Evolutionary conservation across 1,284 basidiomycete species (phyloP).

Genomic region (Melampsora larici-populina): DNA sequence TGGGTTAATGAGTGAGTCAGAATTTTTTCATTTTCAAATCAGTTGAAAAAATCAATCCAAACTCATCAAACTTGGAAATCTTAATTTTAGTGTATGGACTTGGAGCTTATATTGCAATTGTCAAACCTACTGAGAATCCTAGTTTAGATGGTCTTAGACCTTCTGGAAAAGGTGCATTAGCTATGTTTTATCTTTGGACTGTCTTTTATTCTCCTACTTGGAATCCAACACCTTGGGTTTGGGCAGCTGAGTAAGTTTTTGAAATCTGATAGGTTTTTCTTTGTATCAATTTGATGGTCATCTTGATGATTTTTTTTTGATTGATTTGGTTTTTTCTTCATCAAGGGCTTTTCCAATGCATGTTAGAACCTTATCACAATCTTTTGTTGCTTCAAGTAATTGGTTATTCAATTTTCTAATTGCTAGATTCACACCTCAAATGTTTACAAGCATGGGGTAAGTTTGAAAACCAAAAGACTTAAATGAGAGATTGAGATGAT

Average conservation of each 20-base stretch:
- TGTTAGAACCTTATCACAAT: conserved; percentile 16
- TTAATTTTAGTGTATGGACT: conserved; percentile 47
- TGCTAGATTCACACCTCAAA: conserved; percentile 40
- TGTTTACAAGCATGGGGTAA: conserved; percentile 45
- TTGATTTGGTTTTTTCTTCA: background rate
- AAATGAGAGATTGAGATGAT: background rate
- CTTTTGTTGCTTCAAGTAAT: conserved; percentile 35
- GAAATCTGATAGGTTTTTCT: too few species aligned
- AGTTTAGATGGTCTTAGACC: conserved; percentile 30
- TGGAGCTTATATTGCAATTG: conserved; percentile 48
- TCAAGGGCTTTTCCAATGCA: conserved; percentile 8
- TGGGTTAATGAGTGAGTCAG: background rate
- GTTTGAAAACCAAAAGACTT: background rate
- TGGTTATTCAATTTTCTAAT: conserved; percentile 45
- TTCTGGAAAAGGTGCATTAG: conserved; percentile 45
- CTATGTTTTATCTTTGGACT: conserved; percentile 50
- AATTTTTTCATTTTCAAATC: background rate
- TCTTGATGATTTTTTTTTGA: background rate
- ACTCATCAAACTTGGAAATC: background rate
- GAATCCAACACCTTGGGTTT: conserved; percentile 49
- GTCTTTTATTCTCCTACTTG: conserved; percentile 47
- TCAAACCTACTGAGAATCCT: conserved; percentile 43
- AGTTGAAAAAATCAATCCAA: too few species aligned
- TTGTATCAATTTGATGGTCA: too few species aligned
- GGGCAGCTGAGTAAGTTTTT: conserved; percentile 44